Evolutionary conservation across 2,329 filamentous ascomycete species (phyloP), one percentile per base, ranked within the genome.

Genomic region (Biscogniauxia mediterranea): DNA sequence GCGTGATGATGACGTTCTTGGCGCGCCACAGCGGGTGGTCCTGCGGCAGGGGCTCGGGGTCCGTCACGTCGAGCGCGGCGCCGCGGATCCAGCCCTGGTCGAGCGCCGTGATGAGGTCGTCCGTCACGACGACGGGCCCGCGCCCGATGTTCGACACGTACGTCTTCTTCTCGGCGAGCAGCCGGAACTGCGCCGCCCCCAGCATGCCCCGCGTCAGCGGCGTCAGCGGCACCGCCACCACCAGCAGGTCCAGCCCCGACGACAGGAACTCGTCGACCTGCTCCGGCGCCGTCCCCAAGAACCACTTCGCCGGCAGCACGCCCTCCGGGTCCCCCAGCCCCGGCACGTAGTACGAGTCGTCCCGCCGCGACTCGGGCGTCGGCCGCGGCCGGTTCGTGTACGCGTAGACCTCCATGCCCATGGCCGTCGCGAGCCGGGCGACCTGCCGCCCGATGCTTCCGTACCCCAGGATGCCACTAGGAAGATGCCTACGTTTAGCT

Each of bases 11-110:
- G 19, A 86, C 78, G 72, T 90, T 89, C 23, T 82, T 79, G 61
- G 83, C 77, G 52, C 80, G 80, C 89, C 89, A 91, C 52, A 91
- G 74, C 63, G 85, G 82, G 70, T 87, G 82, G 21, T 85, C 83
- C 17, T 74, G 68, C 0, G 87, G 88, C 64, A 91, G 70, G 0
- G 89, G 89, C 69, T 91, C 89, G 0, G 88, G 88, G 65, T 91
- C 87, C 2, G 88, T 87, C 1, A 91, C 89, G 72, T 90, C 89
- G 54, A 91, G 75, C 1, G 87, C 87, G 0, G 88, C 89, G 23
- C 88, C 88, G 19, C 76, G 63, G 60, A 73, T 70, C 69, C 61
- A 69, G 54, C 69, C 71, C 28, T 67, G 65, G 57, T 77, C 70
- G 20, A 91, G 74, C 0, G 86, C 84, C 1, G 74, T 75, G 38